Base-by-base conservation (phyloP, 2,329 filamentous ascomycete genomes). In the Alternaria panax region DNA sequence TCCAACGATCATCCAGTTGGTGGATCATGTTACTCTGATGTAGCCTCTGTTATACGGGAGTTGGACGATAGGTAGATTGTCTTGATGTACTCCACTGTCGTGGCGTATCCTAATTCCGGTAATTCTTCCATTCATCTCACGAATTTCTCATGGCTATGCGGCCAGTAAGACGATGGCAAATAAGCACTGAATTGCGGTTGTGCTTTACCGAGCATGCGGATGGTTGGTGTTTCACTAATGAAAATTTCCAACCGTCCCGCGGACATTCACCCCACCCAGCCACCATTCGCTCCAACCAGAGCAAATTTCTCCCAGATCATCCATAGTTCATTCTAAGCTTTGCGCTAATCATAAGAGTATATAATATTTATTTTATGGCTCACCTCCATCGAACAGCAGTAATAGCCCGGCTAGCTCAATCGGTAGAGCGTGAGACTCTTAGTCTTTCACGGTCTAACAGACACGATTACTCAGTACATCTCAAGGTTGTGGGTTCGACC, bases 361-460 rank as follows among this genome's bases (percentile, higher is more conserved):
- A n/a, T n/a, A n/a, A n/a, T n/a, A n/a, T n/a, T n/a, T n/a, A n/a
- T n/a, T n/a, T n/a, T n/a, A n/a, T n/a, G n/a, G n/a, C n/a, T n/a
- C n/a, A n/a, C n/a, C 4, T 8, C 11, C 56, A 66, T 62, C 57
- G 51, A 63, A 63, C 40, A 55, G 51, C 40, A 68, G 40, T 11
- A 53, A 51, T 41, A 58, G 64, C 64, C 64, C 54, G 62, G 64
- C 57, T 66, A 61, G 64, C 73, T 74, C 72, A 76, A 77, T 77
- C 75, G 75, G 75, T 77, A 78, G 75, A 76, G 75, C 75, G 73
- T 77, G 70, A 77, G 75, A 76, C 75, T 78, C 75, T 78, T 77
- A 77, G 58, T 41, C 45, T 28, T 65, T 70, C 61, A 64, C 61
- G 54, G 40, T 56, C 61, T 54, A 43, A 61, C 32, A 62, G 52